Base-by-base conservation (phyloP, 805 yeast species). In the Monosporozyma aerobia region DNA sequence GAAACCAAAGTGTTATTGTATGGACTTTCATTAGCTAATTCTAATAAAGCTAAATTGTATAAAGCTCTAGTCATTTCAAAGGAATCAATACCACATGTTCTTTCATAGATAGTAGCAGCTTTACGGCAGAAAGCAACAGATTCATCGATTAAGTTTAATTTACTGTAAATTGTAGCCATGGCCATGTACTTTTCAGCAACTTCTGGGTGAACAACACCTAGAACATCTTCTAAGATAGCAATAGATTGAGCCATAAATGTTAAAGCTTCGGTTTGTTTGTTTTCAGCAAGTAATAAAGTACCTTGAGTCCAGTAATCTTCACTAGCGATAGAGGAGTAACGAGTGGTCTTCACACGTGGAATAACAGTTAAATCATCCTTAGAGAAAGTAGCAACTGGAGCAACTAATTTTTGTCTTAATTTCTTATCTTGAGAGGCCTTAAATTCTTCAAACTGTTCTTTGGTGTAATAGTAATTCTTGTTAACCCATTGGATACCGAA, bases 401-500 rank as follows among this genome's bases (percentile, higher is more conserved):
- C 61, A 10, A 54, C 56, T 9, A 64, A 43, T 56, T 65, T 69
- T 27, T 55, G 63, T 59, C 63, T 73, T 54, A 69, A 63, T 51
- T 75, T 73, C 55, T 70, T 70, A 35, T 68, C 73, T 56, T 63
- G 63, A 5, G 61, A 44, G 44, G 60, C 59, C 40, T 64, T 56
- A 49, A 64, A 68, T 3, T 54, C 52, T 46, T 69, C 76, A 49
- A 62, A 61, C 19, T 64, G 61, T 46, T 74, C 80, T 46, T 65
- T 64, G 35, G 79, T 74, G 62, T 69, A 73, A 58, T 59, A 68
- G 54, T 72, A 70, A 25, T 64, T 63, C 55, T 70, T 69, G 56
- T 70, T 73, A 55, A 74, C 70, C 87, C 96, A 84, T 73, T 94
- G 99, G 51, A 92, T 80, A 70, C 98, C 98, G 59, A 83, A 80